phyloP scores from a whole-genome alignment of 176 grass and related monocot genomes.

The Ananas comosus region DNA sequence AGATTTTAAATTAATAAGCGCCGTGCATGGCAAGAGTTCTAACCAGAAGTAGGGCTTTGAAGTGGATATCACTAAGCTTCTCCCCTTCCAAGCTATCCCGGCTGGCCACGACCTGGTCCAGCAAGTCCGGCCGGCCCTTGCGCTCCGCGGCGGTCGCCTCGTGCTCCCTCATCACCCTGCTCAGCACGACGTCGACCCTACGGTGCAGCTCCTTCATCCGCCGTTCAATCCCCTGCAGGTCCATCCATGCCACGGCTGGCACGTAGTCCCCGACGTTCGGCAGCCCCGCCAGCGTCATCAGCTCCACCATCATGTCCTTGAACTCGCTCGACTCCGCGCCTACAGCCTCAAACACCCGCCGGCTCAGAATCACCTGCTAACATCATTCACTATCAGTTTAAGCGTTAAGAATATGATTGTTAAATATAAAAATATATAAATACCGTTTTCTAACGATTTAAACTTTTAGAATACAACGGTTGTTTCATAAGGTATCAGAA shows the following conservation, averaged over 20 bases:
- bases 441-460: too few relatives aligned
- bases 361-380: not conserved
- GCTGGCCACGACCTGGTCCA: constrained; percentile 26
- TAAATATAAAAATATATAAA: too few relatives aligned
- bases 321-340: constrained; percentile 3
- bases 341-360: constrained; percentile 5
- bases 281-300: constrained; percentile 13
- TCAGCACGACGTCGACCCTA: not conserved
- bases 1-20: not conserved
- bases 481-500: too few relatives aligned
- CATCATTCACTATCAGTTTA: too few relatives aligned
- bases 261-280: constrained; percentile 21
- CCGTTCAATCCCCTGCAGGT: constrained; percentile 6
- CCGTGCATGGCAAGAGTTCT: constrained; percentile 1
- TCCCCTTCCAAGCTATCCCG: constrained; percentile 19
- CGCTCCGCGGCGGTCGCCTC: not conserved
- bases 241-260: constrained; percentile 12
- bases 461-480: too few relatives aligned
- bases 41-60: constrained; percentile 67
- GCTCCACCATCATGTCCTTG: constrained; percentile 20
- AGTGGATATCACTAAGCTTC: constrained; percentile 31
- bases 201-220: constrained; percentile 13
- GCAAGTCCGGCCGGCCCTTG: constrained; percentile 27
- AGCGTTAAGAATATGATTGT: too few relatives aligned
- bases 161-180: not conserved